Evolutionary conservation across 2,329 filamentous ascomycete genomes (phyloP).

Genomic region (Fusarium sp.): DNA sequence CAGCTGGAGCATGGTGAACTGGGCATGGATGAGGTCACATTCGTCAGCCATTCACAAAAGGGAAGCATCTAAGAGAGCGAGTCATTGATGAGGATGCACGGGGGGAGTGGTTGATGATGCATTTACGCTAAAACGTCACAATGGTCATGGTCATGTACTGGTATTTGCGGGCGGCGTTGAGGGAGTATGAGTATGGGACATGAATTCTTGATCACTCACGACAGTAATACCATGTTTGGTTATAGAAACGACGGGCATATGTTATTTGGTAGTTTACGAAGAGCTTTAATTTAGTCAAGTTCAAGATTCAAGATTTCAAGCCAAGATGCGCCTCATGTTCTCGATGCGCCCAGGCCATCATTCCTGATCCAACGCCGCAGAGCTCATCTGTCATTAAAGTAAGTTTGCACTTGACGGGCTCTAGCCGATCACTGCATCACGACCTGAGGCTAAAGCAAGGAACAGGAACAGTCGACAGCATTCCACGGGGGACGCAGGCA

Average conservation of each 20-base stretch:
- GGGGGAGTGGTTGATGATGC: conserved; percentile 15
- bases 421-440: conserved; percentile 19
- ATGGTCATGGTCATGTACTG: conserved; percentile 23
- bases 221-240: conserved; percentile 32
- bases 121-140: conserved; percentile 32
- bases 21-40: neutral
- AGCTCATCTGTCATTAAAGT: neutral
- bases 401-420: conserved; percentile 13
- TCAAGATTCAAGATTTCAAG: neutral
- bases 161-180: conserved; percentile 23
- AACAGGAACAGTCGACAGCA: conserved; percentile 20
- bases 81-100: conserved; percentile 5
- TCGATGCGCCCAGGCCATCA: neutral
- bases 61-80: conserved; percentile 3
- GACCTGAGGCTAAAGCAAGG: conserved; percentile 12
- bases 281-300: conserved; percentile 10
- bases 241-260: conserved; percentile 24
- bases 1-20: conserved; percentile 46
- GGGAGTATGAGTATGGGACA: conserved; percentile 6
- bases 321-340: neutral
- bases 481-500: conserved; percentile 14
- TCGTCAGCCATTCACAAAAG: neutral
- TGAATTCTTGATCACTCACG: conserved; percentile 12
- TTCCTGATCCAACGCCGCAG: conserved; percentile 4
- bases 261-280: conserved; percentile 21